Base-by-base conservation (phyloP, 129 eudicot genomes). In the Flaveria brownii region DNA sequence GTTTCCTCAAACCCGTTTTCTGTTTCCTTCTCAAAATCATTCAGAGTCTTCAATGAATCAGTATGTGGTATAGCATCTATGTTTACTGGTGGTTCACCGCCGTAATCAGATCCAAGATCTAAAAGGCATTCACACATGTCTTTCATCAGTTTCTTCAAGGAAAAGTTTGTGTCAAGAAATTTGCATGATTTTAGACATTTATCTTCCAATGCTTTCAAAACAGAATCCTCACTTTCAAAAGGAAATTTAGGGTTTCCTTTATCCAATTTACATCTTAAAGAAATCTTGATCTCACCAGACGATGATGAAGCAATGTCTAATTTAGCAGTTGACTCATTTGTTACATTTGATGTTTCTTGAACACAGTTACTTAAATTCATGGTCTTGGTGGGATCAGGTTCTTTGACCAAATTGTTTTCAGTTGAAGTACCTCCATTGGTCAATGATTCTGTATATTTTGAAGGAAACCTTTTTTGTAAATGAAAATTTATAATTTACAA, bases 261-360 rank as follows among this genome's bases (percentile, higher is more conserved):
- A 72, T 42, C 42, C 70, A 78, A 47, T 68, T 87, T 72, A 68
- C 78, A 87, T 78, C 73, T 82, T 25, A 92, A 16, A 80, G 85
- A 79, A 42, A 92, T 79, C 77, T 88, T 92, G 50, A 90, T 92
- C 82, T 90, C 88, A 30, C 98, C 94, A 2, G 51, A 68, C 12
- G 83, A 78, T 47, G 96, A 86, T 66, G 96, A 88, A 76, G 96
- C 96, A 60, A 92, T 77, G 47, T 87, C 88, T 71, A 84, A 11
- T 57, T 68, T 70, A 30, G 82, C 43, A 47, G 75, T 71, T 50
- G 81, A 25, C 62, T 64, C 79, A 41, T 73, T 77, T 28, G 81
- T 52, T 41, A 39, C 74, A 78, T 70, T 28, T 64, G 67, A 65
- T 52, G 59, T 65, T 79, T 50, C 72, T 47, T 79, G 77, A 46